Conservation (phyloP, 2,329 filamentous ascomycete species). For the Beauveria pseudobassiana region DNA sequence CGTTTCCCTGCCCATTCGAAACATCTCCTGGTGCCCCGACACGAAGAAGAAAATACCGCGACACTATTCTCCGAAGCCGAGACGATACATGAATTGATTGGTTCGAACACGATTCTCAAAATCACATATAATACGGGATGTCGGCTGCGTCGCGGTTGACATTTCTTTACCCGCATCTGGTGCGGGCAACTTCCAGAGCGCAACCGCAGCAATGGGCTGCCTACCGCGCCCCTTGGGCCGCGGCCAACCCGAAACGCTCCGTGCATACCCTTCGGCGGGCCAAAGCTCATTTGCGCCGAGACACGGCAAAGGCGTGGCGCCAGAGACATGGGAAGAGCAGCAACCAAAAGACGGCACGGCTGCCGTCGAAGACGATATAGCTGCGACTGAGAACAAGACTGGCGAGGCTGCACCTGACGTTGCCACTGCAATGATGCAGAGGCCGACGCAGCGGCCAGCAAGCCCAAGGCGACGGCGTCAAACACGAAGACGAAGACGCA, state of each 20-base stretch:
- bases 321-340: conserved; percentile 26
- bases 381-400: neutral
- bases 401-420: neutral
- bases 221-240: neutral
- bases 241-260: neutral
- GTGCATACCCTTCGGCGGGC: conserved; percentile 17
- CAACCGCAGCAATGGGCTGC: conserved; percentile 21
- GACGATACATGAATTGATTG: neutral
- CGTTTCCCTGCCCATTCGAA: neutral
- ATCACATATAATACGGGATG: conserved; percentile 36
- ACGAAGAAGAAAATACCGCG: neutral
- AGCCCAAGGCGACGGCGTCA: neutral
- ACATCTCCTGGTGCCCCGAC: neutral
- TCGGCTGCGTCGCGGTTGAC: conserved; percentile 50
- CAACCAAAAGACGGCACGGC: neutral
- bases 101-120: neutral
- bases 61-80: neutral
- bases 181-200: conserved; percentile 39
- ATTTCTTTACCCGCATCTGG: conserved; percentile 62
- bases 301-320: conserved; percentile 56
- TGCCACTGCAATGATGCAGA: conserved; percentile 9
- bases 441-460: neutral
- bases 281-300: conserved; percentile 43
- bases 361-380: neutral
- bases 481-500: neutral